phyloP scores from a whole-genome alignment of 2,329 filamentous ascomycete species.

The Chaetomiaceae sp. region DNA sequence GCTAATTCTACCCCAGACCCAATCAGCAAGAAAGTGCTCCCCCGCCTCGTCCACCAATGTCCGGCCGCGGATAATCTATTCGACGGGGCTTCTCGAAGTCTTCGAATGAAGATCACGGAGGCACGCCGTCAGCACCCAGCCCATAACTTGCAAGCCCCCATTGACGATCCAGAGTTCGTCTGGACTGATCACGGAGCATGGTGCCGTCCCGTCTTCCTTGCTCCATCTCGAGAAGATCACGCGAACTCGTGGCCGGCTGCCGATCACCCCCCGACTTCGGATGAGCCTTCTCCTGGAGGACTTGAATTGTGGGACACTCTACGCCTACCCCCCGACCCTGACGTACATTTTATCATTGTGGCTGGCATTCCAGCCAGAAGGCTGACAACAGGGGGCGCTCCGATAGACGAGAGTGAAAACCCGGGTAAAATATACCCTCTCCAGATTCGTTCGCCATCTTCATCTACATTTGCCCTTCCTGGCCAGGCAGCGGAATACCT shows the following conservation, averaged over 20 bases:
- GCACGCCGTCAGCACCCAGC: constrained; percentile 12
- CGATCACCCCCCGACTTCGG: constrained; percentile 20
- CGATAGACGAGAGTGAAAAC: constrained; percentile 26
- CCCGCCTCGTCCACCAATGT: constrained; percentile 19
- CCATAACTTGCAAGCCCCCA: constrained; percentile 16
- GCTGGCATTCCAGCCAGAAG: constrained; percentile 7
- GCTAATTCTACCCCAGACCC: constrained; percentile 27
- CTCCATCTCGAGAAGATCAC: constrained; percentile 21
- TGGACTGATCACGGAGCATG: constrained; percentile 6
- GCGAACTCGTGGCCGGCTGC: constrained; percentile 16
- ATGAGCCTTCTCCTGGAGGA: neutral
- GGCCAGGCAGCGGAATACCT: constrained; percentile 14
- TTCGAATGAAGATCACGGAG: constrained; percentile 24
- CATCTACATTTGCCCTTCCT: constrained; percentile 20
- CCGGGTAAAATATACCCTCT: constrained; percentile 24
- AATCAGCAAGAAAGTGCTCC: constrained; percentile 14
- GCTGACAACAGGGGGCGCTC: constrained; percentile 12
- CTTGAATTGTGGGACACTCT: neutral
- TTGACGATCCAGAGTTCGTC: constrained; percentile 18
- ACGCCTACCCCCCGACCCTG: neutral
- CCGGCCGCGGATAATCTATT: constrained; percentile 21
- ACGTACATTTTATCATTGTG: neutral
- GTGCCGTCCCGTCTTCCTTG: constrained; percentile 13
- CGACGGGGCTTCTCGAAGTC: constrained; percentile 25
- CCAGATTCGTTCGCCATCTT: constrained; percentile 15